phyloP scores from a whole-genome alignment of 164 flowering plant genomes.

The Magnolia changhungtana region DNA sequence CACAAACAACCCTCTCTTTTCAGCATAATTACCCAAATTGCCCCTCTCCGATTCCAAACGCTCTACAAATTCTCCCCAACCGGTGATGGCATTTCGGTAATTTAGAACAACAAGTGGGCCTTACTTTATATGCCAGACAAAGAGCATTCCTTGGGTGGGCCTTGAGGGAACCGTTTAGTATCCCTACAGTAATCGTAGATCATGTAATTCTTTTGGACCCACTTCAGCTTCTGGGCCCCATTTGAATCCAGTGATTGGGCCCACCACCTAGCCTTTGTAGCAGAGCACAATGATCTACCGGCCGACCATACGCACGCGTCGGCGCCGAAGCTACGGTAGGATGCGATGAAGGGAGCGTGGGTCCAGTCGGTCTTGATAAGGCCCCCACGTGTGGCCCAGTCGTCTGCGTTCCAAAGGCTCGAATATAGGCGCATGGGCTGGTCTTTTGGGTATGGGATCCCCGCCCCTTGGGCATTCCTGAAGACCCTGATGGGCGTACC shows the following conservation, averaged over 20 bases:
- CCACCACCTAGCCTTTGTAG: slow-evolving; percentile 5
- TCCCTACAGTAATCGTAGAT: slow-evolving; percentile 7
- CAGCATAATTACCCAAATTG: no score
- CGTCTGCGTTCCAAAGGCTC: slow-evolving; percentile 10
- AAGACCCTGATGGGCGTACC: slow-evolving; percentile 11
- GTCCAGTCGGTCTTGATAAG: slow-evolving; percentile 9
- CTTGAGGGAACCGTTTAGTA: slow-evolving; percentile 4
- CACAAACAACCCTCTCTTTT: no score
- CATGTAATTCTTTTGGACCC: slow-evolving; percentile 14
- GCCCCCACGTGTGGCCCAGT: slow-evolving; percentile 14
- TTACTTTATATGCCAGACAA: background rate
- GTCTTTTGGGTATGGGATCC: slow-evolving; percentile 10
- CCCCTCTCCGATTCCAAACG: no score
- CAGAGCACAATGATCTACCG: background rate
- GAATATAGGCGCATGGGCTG: slow-evolving; percentile 12
- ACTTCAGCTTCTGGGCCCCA: slow-evolving; percentile 9
- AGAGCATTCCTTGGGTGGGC: background rate
- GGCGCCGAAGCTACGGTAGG: background rate
- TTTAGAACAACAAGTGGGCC: background rate
- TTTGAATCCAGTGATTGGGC: slow-evolving; percentile 14
- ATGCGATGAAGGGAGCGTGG: background rate
- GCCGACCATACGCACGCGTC: slow-evolving; percentile 8
- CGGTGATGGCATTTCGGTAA: background rate
- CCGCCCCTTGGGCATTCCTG: background rate
- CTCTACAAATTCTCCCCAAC: no score